Evolutionary conservation across 176 grass and related monocot species (phyloP), one percentile per base, ranked within the genome.

Genomic region (Carex parvula): DNA sequence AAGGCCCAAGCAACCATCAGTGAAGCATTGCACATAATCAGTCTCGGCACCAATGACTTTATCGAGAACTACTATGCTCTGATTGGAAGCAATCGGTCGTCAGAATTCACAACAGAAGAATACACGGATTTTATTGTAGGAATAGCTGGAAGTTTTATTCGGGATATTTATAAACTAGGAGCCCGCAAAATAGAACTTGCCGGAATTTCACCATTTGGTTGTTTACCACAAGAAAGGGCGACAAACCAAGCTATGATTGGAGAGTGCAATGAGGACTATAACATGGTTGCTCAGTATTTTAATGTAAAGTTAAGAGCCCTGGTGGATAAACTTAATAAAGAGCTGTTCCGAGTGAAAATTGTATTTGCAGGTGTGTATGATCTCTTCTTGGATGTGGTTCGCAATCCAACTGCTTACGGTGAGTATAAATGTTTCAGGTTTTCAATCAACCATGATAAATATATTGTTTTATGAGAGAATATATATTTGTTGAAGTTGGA

Each of bases 121-220:
- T 92, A 92, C 85, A 64, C 66, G 16, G 83, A 75, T 17, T 88
- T 80, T 68, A 85, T 88, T 2, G 18, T 18, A 10, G 70, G 70
- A 59, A 76, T 84, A 24, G 77, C 84, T 0, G 84, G 81, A 54
- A 69, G 1, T 60, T 85, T 90, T 57, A 18, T 91, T 54, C 73
- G 86, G 18, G 88, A 60, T 4, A 16, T 89, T 26, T 55, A 88
- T 52, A 42, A 8, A 33, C 77, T 91, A 20, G 90, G 93, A 33
- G 93, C 88, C 1, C 74, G 85, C 67, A 77, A 42, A 42, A 53
- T 96, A 10, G 67, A n/a, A 46, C 0, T 96, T 11, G 55, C 53
- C 35, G 89, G 91, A 4, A 54, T 96, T 67, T 87, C 90, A 81
- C 90, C 91, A 18, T 84, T 96, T 48, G 93, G 93, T 52, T 92